A percentile compares a stretch with the other conserved stretches of the same genome.
Evolutionary conservation across 805 yeast genomes (phyloP).

Genomic region (Metschnikowia koreensis): DNA sequence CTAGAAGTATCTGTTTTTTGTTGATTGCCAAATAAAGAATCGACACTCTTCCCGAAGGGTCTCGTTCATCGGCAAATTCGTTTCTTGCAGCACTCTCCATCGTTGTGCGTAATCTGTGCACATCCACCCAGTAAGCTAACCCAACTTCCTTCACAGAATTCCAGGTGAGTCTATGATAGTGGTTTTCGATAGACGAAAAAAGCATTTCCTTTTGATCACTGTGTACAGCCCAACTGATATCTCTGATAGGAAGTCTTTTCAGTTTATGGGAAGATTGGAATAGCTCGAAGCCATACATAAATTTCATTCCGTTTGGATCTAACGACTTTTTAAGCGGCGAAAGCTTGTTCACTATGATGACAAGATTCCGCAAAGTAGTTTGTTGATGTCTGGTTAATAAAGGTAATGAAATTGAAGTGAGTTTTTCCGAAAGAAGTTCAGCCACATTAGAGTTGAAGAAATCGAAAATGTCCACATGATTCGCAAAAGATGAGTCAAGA

Average conservation of each 20-base stretch:
- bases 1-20: conserved; percentile 72
- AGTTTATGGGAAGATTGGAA: conserved; percentile 53
- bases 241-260: conserved; percentile 65
- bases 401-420: conserved; percentile 68
- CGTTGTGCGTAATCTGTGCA: conserved; percentile 32
- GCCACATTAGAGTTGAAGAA: conserved; percentile 44
- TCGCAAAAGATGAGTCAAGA: background rate
- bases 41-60: conserved; percentile 69
- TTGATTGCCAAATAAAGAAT: conserved; percentile 74
- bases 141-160: conserved; percentile 56
- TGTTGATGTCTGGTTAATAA: conserved; percentile 89
- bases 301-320: conserved; percentile 69
- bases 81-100: conserved; percentile 71
- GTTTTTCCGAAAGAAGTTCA: conserved; percentile 51
- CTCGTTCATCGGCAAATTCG: conserved; percentile 60
- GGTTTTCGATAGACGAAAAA: conserved; percentile 45
- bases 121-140: conserved; percentile 63
- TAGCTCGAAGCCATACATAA: conserved; percentile 66
- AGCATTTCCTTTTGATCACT: conserved; percentile 73
- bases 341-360: conserved; percentile 61
- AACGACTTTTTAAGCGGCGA: conserved; percentile 42
- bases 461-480: conserved; percentile 27
- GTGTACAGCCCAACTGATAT: conserved; percentile 83
- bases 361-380: conserved; percentile 68
- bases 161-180: conserved; percentile 57